A percentile compares a stretch with the other conserved stretches of the same genome.
phyloP scores from a whole-genome alignment of 2,329 filamentous ascomycete genomes.

The Colletotrichum tanaceti region DNA sequence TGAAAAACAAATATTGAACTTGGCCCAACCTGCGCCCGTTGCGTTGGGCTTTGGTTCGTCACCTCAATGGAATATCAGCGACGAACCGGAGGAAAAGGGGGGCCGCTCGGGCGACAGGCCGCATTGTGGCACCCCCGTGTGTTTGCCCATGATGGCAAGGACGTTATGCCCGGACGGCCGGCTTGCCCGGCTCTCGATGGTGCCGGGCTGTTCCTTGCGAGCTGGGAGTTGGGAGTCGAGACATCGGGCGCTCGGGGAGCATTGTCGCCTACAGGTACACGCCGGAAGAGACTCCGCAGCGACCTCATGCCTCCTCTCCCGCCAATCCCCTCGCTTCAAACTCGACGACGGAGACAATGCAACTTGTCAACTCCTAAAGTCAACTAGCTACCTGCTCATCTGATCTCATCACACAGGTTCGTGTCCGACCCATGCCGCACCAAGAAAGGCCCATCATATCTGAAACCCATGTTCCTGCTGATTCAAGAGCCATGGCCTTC shows the following conservation, averaged over 20 bases:
- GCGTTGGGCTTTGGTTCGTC: constrained; percentile 17
- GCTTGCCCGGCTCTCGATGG: constrained; percentile 18
- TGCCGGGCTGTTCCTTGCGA: constrained; percentile 19
- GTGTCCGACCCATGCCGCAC: constrained; percentile 2
- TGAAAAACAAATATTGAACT: background rate
- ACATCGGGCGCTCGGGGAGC: background rate
- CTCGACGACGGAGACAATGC: background rate
- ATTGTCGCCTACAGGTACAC: background rate
- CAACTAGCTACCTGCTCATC: background rate
- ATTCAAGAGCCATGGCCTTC: background rate
- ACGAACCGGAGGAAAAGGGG: constrained; percentile 13
- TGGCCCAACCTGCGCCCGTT: background rate
- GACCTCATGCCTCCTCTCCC: background rate
- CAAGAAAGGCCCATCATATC: background rate
- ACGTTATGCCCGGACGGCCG: constrained; percentile 28
- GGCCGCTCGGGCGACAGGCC: constrained; percentile 20
- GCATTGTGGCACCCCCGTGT: constrained; percentile 30
- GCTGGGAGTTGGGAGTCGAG: background rate
- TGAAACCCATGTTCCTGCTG: background rate
- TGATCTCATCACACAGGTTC: constrained; percentile 9
- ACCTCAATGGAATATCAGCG: background rate
- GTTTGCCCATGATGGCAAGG: constrained; percentile 15
- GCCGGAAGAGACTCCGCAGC: background rate
- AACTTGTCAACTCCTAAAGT: background rate
- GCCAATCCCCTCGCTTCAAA: background rate